Evolutionary conservation across 257 asterid genomes (phyloP).

Genomic region (Solanum stenotomum): DNA sequence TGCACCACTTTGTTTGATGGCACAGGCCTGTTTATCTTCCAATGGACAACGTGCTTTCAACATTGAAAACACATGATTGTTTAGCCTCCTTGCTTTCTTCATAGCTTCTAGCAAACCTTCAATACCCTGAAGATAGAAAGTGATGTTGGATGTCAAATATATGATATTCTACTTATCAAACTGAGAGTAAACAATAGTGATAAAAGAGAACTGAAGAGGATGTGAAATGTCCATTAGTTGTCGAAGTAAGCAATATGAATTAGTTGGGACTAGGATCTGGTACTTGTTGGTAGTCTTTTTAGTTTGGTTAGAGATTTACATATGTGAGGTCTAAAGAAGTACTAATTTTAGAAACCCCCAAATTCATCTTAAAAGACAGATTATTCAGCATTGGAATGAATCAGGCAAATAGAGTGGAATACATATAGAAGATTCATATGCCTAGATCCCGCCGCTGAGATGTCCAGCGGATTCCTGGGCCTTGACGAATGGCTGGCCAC

Average conservation of each 20-base stretch:
- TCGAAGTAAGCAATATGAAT: not conserved
- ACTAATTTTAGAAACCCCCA: not conserved
- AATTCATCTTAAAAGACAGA: not conserved
- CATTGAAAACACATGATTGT: slow-evolving; percentile 84
- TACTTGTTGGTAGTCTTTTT: not conserved
- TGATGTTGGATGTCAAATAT: not conserved
- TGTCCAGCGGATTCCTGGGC: too few species aligned
- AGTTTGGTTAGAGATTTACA: not conserved
- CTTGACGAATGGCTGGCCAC: too few species aligned
- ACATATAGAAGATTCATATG: not conserved
- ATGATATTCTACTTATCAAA: not conserved
- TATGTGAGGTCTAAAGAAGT: not conserved
- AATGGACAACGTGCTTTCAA: slow-evolving; percentile 90
- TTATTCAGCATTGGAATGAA: not conserved
- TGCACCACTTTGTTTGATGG: slow-evolving; percentile 90
- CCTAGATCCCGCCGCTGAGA: not conserved
- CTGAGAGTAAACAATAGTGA: not conserved
- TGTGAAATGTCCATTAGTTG: not conserved
- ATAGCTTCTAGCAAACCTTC: slow-evolving; percentile 72
- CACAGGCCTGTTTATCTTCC: slow-evolving; percentile 98
- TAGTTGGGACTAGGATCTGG: not conserved
- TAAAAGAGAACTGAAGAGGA: not conserved
- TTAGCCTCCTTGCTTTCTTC: slow-evolving; percentile 90
- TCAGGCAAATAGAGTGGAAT: not conserved
- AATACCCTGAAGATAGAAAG: slow-evolving; percentile 32